Evolutionary conservation across 257 asterid species (phyloP), one percentile per base, ranked within the genome.

Genomic region (Petrea volubilis): DNA sequence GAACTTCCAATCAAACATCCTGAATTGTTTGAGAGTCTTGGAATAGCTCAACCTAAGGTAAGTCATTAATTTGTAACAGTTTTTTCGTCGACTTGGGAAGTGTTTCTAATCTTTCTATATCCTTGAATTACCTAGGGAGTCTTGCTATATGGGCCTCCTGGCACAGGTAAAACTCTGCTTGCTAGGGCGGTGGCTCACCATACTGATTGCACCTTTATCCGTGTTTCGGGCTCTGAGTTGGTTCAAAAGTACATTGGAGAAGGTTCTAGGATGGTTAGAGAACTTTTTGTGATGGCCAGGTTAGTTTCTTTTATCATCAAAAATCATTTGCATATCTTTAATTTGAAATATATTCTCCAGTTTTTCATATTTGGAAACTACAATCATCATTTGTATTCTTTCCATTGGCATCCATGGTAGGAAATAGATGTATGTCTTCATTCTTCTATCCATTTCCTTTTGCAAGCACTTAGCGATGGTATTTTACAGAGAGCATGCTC

Each of bases 221-320:
- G 88, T 63, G 88, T 86, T 72, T 83, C 84, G 62, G 91, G 91
- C 7, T 80, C 88, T 73, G 91, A 86, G 71, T 78, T 86, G 17
- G 88, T 86, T 51, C 88, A 83, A 28, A 86, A 83, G 74, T 82
- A 82, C 58, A 84, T 83, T 25, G 90, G 90, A 47, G 90, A 85
- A 80, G 86, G 87, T 51, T 92, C 98, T 67, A 85, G 96, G 67
- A 92, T 92, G 98, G 94, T 92, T 77, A 85, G 98, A 80, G 98
- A 93, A 49, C 96, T 93, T 73, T 93, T 93, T 75, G 98, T 93
- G 31, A 93, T 93, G 98, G 97, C 97, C 77, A 88, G 98, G 98
- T 88, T 61, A 41, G 87, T 60, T 68, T n/a, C 70, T 60, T 52
- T 58, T 7, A 28, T 43, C 14, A 38, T 15, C 62, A 38, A 18